Base-by-base conservation (phyloP, 1,284 basidiomycete species). In the Trichosporon sp. region DNA sequence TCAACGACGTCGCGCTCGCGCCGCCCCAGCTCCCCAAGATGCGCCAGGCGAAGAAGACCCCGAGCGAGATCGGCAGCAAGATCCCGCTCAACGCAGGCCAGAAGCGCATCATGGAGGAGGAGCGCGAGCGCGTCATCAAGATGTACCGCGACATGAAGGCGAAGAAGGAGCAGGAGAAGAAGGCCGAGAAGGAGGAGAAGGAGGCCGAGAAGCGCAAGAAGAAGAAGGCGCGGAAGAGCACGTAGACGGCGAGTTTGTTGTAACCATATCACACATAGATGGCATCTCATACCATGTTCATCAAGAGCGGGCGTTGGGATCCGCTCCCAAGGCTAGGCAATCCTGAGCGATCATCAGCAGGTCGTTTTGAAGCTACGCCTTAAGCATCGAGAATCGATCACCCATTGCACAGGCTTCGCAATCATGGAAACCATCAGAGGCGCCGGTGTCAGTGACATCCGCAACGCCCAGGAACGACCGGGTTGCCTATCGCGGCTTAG, bases 31-130 rank as follows among this genome's bases (percentile, higher is more conserved):
- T 77, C 6, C 75, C 75, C 1, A 51, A 67, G 23, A 68, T 77
- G 27, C 70, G 72, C 13, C 44, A 69, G 64, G 71, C 70, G 18
- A 38, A 64, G 62, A 51, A 64, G 31, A 47, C 12, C 34, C 27
- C 56, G 27, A 58, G 29, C 8, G 60, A 42, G 34, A 56, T 60
- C 25, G 56, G 47, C 31, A n/a, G 35, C 47, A 70, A 77, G 42
- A 75, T 73, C 25, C 80, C 80, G 31, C 67, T 83, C 27, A 78
- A 74, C 68, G 76, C 77, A 1, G 82, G 77, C 0, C 81, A 83
- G 70, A 71, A 76, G 75, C 69, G 82, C 32, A 72, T 83, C 62
- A 68, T 83, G 73, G 80, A 80, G 56, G 75, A 77, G 62, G 81
- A 82, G 72, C 70, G 81, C 67, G 78, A 80, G 71, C 69, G 80